These are phyloP conservation scores for Ascochyta clinopodiicola DNA, from an alignment of 2,329 filamentous ascomycete species.

Conservation along the genomic window DNA sequence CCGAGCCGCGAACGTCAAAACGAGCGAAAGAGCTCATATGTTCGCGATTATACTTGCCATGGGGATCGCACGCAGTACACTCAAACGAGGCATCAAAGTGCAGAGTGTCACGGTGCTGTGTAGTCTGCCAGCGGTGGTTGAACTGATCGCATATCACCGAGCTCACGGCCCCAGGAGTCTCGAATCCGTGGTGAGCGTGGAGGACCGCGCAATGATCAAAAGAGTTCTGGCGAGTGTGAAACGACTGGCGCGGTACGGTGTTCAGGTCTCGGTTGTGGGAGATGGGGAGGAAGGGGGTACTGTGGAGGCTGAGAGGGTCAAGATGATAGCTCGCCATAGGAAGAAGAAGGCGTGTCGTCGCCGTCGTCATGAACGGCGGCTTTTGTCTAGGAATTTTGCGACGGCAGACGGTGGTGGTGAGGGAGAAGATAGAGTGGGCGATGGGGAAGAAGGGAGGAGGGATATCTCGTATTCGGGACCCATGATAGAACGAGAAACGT, in stretches of 20 bases:
- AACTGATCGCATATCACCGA: constrained; percentile 13
- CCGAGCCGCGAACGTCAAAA: constrained; percentile 16
- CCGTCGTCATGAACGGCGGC: constrained; percentile 13
- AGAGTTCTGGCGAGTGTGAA: constrained; percentile 13
- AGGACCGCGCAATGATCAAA: constrained; percentile 20
- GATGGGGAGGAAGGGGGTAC: constrained; percentile 6
- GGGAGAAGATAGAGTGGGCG: neutral
- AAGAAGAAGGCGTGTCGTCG: constrained; percentile 13
- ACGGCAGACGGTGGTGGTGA: constrained; percentile 1
- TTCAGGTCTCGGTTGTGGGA: constrained; percentile 8
- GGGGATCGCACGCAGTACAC: constrained; percentile 16
- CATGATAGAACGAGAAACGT: neutral
- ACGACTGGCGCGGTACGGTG: constrained; percentile 10
- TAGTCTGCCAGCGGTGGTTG: constrained; percentile 12
- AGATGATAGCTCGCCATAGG: constrained; percentile 11
- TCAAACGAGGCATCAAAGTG: constrained; percentile 14
- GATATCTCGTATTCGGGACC: neutral
- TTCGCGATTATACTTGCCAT: constrained; percentile 18
- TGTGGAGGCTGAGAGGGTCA: constrained; percentile 4
- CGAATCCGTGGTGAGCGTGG: constrained; percentile 11
- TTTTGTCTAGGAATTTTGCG: constrained; percentile 1
- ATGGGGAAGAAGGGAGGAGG: constrained; percentile 3
- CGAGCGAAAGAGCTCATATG: constrained; percentile 20
- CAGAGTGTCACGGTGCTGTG: constrained; percentile 16
- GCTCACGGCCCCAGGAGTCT: constrained; percentile 14